Percentiles rank a stretch among this genome's conserved stretches.
Conservation (phyloP, 2,329 filamentous ascomycete genomes). For the Hypomyces perniciosus region DNA sequence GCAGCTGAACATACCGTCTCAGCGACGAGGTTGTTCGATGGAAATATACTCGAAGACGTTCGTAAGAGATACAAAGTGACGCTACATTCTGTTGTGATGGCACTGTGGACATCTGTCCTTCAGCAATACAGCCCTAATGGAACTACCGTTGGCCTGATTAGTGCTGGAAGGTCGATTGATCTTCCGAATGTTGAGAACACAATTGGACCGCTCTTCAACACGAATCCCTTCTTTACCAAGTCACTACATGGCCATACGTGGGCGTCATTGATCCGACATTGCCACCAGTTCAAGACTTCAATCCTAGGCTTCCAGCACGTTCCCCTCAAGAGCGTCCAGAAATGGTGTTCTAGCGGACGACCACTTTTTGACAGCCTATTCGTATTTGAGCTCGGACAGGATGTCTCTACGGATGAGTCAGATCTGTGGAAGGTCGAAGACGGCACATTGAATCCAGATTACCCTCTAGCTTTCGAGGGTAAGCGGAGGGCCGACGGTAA, state of each 20-base stretch:
- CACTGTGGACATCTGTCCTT: conserved; percentile 63
- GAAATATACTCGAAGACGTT: conserved; percentile 42
- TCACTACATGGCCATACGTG: conserved; percentile 45
- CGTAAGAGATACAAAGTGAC: conserved; percentile 63
- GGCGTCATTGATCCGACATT: conserved; percentile 52
- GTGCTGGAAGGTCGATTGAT: conserved; percentile 71
- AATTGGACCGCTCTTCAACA: conserved; percentile 86
- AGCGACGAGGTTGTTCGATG: conserved; percentile 24
- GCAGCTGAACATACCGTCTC: conserved; percentile 5
- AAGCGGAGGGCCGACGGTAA: conserved; percentile 43
- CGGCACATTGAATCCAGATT: conserved; percentile 52
- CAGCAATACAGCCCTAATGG: conserved; percentile 41
- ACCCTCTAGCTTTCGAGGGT: conserved; percentile 72
- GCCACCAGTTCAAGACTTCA: conserved; percentile 65
- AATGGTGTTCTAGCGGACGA: conserved; percentile 60
- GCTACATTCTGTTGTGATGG: conserved; percentile 72
- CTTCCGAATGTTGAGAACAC: conserved; percentile 59
- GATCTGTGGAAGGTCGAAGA: conserved; percentile 50
- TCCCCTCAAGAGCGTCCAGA: conserved; percentile 71
- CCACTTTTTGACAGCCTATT: conserved; percentile 76
- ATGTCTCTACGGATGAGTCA: conserved; percentile 20
- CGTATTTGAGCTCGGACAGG: conserved; percentile 61
- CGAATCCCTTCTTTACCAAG: conserved; percentile 62
- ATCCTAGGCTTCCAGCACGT: conserved; percentile 66
- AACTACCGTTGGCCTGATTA: conserved; percentile 64